phyloP scores from a whole-genome alignment of 2,329 filamentous ascomycete genomes.

The Cercospora brassicicola region DNA sequence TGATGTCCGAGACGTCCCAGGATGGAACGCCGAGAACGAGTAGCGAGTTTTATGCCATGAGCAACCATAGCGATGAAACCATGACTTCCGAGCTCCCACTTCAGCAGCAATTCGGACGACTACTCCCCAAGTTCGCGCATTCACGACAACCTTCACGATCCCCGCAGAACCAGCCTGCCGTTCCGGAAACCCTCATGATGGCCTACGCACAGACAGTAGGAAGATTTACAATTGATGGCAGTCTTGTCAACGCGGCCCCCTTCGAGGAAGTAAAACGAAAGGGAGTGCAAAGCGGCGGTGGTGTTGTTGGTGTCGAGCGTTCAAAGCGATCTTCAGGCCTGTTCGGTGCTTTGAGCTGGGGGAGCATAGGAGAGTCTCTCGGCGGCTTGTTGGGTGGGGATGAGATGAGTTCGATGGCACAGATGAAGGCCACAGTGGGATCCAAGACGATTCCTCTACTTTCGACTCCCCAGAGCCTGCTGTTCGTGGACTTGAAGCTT shows the following conservation, averaged over 20 bases:
- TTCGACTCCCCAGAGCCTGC: slow-evolving; percentile 91
- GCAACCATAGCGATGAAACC: slow-evolving; percentile 93
- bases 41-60: slow-evolving; percentile 90
- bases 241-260: slow-evolving; percentile 79
- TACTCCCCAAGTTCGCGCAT: slow-evolving; percentile 52
- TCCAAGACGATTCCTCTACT: slow-evolving; percentile 85
- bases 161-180: slow-evolving; percentile 43
- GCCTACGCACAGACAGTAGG: slow-evolving; percentile 93
- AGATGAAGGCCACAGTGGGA: slow-evolving; percentile 86
- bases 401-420: slow-evolving; percentile 89
- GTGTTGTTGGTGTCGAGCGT: slow-evolving; percentile 77
- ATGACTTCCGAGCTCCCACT: slow-evolving; percentile 76
- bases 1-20: slow-evolving; percentile 75
- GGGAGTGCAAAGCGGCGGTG: slow-evolving; percentile 79
- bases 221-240: slow-evolving; percentile 87
- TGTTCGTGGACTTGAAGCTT: slow-evolving; percentile 90
- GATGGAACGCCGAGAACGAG: slow-evolving; percentile 83
- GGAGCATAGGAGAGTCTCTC: slow-evolving; percentile 80
- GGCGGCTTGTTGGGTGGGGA: slow-evolving; percentile 82
- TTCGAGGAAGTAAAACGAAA: slow-evolving; percentile 97
- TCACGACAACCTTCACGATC: slow-evolving; percentile 47
- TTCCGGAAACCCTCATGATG: slow-evolving; percentile 89
- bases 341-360: slow-evolving; percentile 82
- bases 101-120: slow-evolving; percentile 49
- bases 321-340: slow-evolving; percentile 75